Base-by-base conservation (phyloP, 2,329 filamentous ascomycete species). In the Cercospora brassicicola region DNA sequence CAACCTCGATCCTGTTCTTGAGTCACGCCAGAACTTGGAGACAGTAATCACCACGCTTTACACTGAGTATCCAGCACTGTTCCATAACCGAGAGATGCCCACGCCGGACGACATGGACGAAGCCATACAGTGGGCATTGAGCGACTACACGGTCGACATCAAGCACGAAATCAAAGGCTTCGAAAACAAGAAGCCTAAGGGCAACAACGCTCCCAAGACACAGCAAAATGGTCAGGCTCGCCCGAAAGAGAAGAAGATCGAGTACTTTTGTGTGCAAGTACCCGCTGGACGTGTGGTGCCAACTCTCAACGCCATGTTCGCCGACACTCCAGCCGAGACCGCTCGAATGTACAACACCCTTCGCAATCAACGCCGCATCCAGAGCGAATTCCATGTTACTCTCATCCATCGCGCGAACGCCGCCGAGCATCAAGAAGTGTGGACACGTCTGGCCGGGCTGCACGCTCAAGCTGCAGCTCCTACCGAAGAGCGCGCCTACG, bases 351-450 rank as follows among this genome's bases (percentile, higher is more conserved):
- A 91, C 82, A 87, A 86, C 74, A 87, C 92, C 66, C 86, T 99
- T 36, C 87, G 91, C 78, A 85, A 90, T 73, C 86, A 85, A 2
- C 86, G 90, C 20, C 91, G 95, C 64, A 81, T 98, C 5, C 94
- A 98, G 79, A 77, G 85, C n/a, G 85, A 89, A 48, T 99, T 98
- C 78, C 95, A 99, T 78, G 92, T 99, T 67, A 99, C 95, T 0
- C 86, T 99, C 45, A 93, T 97, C 78, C 95, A 99, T 79, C 89
- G 90, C 57, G 88, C 90, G 10, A 83, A 82, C 2, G 82, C 87
- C 9, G 83, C 84, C 48, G 81, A 89, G 31, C 80, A 89, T 71
- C 86, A 89, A 0, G 86, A 90, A 8, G 83, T 94, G 64, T 99
- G 95, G 95, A 81, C 90, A 64, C 86, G 84, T 65, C 94, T 97